A percentile compares a stretch with the other conserved stretches of the same genome.
phyloP scores from a whole-genome alignment of 768 basidiomycete species.

The Trametes cubensis region DNA sequence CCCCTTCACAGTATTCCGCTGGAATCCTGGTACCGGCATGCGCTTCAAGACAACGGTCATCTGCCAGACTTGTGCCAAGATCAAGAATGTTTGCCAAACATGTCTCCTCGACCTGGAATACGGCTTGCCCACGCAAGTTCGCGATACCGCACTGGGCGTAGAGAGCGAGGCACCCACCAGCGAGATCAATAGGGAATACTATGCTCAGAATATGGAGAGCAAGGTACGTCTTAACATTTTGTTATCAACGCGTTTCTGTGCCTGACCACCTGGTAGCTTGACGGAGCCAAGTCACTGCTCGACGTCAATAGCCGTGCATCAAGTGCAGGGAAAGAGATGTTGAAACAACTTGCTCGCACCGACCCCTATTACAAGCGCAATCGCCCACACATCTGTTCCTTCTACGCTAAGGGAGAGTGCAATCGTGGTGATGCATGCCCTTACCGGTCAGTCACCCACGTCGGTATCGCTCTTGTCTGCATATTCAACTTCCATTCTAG shows the following conservation, averaged over 20 bases:
- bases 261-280: slow-evolving; percentile 50
- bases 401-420: slow-evolving; percentile 95
- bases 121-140: slow-evolving; percentile 93
- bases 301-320: slow-evolving; percentile 58
- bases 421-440: slow-evolving; percentile 91
- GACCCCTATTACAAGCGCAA: slow-evolving; percentile 99
- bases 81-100: slow-evolving; percentile 96
- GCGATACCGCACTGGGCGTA: slow-evolving; percentile 89
- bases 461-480: not conserved
- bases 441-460: slow-evolving; percentile 56
- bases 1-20: slow-evolving; percentile 96
- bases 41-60: slow-evolving; percentile 97
- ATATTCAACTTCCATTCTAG: slow-evolving; percentile 40
- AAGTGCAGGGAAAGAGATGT: slow-evolving; percentile 92
- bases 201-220: slow-evolving; percentile 88
- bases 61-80: slow-evolving; percentile 96
- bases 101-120: slow-evolving; percentile 97
- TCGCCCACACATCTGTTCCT: slow-evolving; percentile 90
- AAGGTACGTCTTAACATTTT: slow-evolving; percentile 53
- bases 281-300: slow-evolving; percentile 67
- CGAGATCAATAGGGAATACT: slow-evolving; percentile 96
- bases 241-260: not conserved
- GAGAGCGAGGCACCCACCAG: slow-evolving; percentile 91
- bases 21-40: slow-evolving; percentile 94
- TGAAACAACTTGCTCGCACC: slow-evolving; percentile 91